A percentile compares a stretch with the other conserved stretches of the same genome.
Conservation (phyloP, 2,329 filamentous ascomycete species). For the Cordyceps farinosa region DNA sequence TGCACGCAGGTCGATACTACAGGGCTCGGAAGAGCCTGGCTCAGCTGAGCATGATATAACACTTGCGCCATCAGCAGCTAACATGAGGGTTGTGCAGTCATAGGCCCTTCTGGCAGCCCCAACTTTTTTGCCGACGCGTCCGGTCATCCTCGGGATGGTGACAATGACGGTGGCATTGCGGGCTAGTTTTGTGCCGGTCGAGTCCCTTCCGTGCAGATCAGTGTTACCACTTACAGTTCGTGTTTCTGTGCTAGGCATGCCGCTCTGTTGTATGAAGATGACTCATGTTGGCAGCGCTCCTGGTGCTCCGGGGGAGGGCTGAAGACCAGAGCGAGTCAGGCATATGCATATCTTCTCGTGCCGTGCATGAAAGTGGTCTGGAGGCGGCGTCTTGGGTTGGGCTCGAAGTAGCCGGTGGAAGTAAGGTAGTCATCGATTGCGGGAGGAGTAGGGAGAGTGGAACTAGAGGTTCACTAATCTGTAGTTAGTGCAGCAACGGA, state of each 20-base stretch:
- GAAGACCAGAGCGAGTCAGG: neutral
- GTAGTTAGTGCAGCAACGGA: too few relatives aligned
- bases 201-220: too few relatives aligned
- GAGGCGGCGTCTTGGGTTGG: neutral
- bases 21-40: neutral
- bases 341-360: neutral
- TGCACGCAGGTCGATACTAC: neutral
- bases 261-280: too few relatives aligned
- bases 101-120: neutral
- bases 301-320: neutral
- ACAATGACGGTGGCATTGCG: too few relatives aligned
- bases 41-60: neutral
- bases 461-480: neutral
- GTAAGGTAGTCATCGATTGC: neutral
- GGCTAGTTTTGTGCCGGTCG: too few relatives aligned
- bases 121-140: neutral
- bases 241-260: too few relatives aligned
- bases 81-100: neutral
- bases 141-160: neutral
- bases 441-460: neutral
- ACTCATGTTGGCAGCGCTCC: too few relatives aligned
- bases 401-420: neutral
- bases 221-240: too few relatives aligned
- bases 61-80: neutral
- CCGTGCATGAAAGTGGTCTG: neutral